Evolutionary conservation across 2,329 filamentous ascomycete genomes (phyloP).

Genomic region (Fusarium dlaminii): DNA sequence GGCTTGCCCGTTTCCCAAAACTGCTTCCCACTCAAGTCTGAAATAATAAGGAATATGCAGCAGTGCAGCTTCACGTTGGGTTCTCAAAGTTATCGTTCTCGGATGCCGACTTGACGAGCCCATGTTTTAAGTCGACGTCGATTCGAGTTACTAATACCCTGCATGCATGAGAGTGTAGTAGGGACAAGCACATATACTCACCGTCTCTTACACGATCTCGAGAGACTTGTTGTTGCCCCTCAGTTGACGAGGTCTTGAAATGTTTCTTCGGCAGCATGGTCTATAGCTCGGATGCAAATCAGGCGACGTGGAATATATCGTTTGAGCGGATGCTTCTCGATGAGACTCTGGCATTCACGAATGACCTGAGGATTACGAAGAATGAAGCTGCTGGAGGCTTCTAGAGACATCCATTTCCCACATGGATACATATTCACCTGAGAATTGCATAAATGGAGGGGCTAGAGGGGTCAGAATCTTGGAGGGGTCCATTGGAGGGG

Average conservation of each 20-base stretch:
- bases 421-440: neutral
- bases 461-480: neutral
- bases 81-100: neutral
- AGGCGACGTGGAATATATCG: neutral
- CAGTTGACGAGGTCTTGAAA: neutral
- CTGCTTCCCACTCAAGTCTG: neutral
- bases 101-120: neutral
- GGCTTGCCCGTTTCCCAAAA: neutral
- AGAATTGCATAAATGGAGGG: conserved; percentile 6
- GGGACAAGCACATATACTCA: neutral
- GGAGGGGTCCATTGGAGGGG: conserved; percentile 18
- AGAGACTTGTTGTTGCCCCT: conserved; percentile 1
- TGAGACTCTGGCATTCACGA: neutral
- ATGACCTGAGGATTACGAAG: neutral
- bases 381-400: neutral
- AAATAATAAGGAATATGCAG: neutral
- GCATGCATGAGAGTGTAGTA: neutral
- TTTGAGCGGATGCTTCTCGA: neutral
- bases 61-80: neutral
- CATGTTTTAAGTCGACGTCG: neutral
- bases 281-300: neutral
- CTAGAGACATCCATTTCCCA: conserved; percentile 1
- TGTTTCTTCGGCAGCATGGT: neutral
- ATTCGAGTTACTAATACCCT: neutral
- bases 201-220: conserved; percentile 9